Evolutionary conservation across 2,329 filamentous ascomycete genomes (phyloP), one percentile per base, ranked within the genome.

Genomic region (Microdochium paspali): DNA sequence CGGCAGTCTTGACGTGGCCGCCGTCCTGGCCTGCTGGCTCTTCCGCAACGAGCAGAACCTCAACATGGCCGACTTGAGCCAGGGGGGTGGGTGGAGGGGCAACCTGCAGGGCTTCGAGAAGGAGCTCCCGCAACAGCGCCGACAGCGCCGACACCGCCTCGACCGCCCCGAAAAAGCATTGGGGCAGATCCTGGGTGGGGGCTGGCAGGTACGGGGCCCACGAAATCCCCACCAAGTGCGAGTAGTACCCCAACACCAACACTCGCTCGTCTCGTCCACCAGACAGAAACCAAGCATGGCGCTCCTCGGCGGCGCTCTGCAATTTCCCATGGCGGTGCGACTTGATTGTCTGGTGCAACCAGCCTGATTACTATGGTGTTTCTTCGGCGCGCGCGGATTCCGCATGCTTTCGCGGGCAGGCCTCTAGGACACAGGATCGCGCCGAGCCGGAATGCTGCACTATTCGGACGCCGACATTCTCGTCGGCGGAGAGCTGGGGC

Each of bases 191-290:
- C 48, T 52, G 49, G 35, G 35, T 20, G 35, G 35, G 35, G 35
- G n/a, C 12, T 20, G 31, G 31, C 10, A 9, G 18, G 26, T 12
- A n/a, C 31, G 31, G 31, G 31, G 5, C 31, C 15, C 10, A 6
- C 31, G 18, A n/a, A 5, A 9, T 15, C 35, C 35, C 15, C 28
- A 44, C 31, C 23, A 54, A 47, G 59, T 62, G 60, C 57, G n/a
- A n/a, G n/a, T 50, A 54, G 54, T 62, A 62, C 60, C 60, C 58
- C 60, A 62, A 62, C 60, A 56, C 49, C 56, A 59, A 57, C 58
- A 54, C 53, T 49, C 18, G 10, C n/a, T 20, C 35, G 15, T 40
- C 35, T 5, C 9, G 9, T 15, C n/a, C 31, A 15, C 18, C 18
- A 18, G 35, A 40, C n/a, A 9, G 10, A n/a, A n/a, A n/a, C n/a